Evolutionary conservation across 2,329 filamentous ascomycete species (phyloP), one percentile per base, ranked within the genome.

Genomic region (Ustulina deusta): DNA sequence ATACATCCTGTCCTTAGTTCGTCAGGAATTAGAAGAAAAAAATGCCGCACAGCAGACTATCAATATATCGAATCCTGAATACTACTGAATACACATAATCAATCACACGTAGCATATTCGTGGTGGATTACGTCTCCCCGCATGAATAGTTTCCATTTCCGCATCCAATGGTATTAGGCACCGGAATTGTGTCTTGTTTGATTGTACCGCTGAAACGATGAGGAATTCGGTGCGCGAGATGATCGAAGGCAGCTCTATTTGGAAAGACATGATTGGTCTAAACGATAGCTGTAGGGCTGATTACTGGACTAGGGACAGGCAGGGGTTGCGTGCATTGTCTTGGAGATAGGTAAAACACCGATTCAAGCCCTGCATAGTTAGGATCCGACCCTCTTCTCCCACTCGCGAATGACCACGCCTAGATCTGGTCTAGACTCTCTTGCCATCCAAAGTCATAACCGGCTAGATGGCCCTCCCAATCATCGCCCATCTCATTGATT

Each of bases 151-250:
- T 29, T 44, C 59, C 42, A 49, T 44, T 38, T 40, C 38, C 38
- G 13, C n/a, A n/a, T 61, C 46, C 38, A 52, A 42, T 27, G n/a
- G 29, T 60, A 65, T 70, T 72, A 75, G 74, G 74, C 74, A 75
- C 69, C 74, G 63, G 71, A 20, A 73, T 74, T 67, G 25, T 66
- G 36, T 63, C 49, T 58, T 42, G 52, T 51, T 55, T 40, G 64
- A 62, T 62, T 22, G 61, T 68, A 57, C 68, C 65, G 54, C 63
- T 57, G 20, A 46, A 9, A 48, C 20, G 29, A 49, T n/a, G 60
- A 62, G 58, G 54, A 48, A 54, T 20, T 58, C 22, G 46, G 36
- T 38, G 40, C 55, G 46, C 60, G 60, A 63, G 44, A 61, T 1
- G 36, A 44, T 58, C 22, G 44, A 65, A 68, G 66, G 66, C 66